Conservation (phyloP, 495 filamentous ascomycete genomes). For the Xylaria acuta region DNA sequence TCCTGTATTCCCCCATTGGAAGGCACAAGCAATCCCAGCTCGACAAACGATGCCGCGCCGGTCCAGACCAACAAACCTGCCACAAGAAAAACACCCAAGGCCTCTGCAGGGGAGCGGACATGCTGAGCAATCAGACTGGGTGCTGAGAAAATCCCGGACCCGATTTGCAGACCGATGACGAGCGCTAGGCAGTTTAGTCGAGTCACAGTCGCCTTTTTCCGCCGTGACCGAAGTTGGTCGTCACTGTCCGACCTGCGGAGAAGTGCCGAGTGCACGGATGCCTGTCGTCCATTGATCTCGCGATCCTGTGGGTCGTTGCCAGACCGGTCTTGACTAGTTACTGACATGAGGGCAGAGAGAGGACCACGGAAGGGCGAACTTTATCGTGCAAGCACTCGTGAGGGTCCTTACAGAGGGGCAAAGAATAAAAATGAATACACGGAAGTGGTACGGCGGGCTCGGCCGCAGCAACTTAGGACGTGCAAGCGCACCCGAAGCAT, state of each 20-base stretch:
- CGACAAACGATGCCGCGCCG: constrained; percentile 51
- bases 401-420: not conserved
- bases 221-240: not conserved
- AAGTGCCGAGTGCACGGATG: constrained; percentile 11
- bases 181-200: constrained; percentile 38
- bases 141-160: constrained; percentile 52
- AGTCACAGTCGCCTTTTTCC: constrained; percentile 11
- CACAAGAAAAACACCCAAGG: constrained; percentile 48
- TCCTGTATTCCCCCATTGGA: constrained; percentile 54
- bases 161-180: constrained; percentile 50
- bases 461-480: not conserved
- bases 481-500: not conserved
- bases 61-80: constrained; percentile 52
- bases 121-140: constrained; percentile 45
- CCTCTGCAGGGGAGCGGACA: constrained; percentile 39
- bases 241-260: constrained; percentile 12
- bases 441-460: not conserved
- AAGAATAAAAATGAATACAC: not conserved
- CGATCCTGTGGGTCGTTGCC: not conserved
- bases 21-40: constrained; percentile 50
- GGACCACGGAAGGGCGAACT: not conserved
- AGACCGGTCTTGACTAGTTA: not conserved
- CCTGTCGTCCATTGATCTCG: constrained; percentile 7
- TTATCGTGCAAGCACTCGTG: constrained; percentile 4
- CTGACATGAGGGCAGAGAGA: constrained; percentile 1